Percentiles rank a stretch among this genome's conserved stretches.
These are phyloP conservation scores for Colletotrichum lupini DNA, from an alignment of 2,329 filamentous ascomycete genomes.

Conservation along the genomic window DNA sequence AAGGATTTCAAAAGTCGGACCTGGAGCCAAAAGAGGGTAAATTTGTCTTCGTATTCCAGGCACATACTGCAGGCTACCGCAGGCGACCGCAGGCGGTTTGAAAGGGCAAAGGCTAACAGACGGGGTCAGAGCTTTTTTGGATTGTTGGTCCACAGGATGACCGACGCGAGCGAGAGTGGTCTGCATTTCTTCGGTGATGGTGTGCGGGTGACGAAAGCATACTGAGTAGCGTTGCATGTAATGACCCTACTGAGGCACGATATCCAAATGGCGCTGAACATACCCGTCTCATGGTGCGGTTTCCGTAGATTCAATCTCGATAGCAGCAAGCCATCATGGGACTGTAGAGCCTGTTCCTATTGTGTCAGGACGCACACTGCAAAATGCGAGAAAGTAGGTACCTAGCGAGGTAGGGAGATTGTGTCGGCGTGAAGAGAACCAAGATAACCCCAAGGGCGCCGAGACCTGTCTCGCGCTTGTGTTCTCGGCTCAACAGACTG, in stretches of 20 bases:
- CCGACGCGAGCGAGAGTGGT: not conserved
- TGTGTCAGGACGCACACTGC: not conserved
- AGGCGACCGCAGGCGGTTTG: not conserved
- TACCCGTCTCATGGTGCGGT: not conserved
- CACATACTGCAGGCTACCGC: not conserved
- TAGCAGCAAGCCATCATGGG: not conserved
- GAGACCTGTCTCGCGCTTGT: constrained; percentile 23
- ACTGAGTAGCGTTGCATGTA: not conserved
- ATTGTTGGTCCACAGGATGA: not conserved
- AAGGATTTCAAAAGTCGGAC: not conserved
- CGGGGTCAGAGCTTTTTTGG: not conserved
- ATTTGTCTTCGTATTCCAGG: not conserved
- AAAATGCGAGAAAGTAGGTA: not conserved
- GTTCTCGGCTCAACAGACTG: not conserved
- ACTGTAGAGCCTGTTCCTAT: not conserved
- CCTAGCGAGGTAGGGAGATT: not conserved
- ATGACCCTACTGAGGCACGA: not conserved
- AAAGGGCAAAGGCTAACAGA: not conserved
- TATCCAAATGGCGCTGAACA: not conserved
- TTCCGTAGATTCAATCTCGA: not conserved
- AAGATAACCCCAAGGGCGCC: constrained; percentile 6
- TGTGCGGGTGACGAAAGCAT: not conserved
- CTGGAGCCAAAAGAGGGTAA: not conserved
- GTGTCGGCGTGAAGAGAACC: not conserved
- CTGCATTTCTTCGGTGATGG: not conserved